phyloP scores from a whole-genome alignment of 257 asterid genomes.

The Petrea volubilis region DNA sequence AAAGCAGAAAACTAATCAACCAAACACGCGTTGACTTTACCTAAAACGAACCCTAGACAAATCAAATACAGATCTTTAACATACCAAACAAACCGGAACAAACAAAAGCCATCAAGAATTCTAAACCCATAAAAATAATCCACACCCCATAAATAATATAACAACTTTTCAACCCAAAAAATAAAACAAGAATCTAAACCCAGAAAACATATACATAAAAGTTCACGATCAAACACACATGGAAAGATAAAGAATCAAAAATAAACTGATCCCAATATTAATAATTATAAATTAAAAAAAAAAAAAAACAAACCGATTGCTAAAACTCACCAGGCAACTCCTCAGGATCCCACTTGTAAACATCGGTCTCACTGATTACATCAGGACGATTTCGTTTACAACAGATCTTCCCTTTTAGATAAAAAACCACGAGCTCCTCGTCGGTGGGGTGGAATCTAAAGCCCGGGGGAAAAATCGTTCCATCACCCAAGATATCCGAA shows the following conservation, averaged over 20 bases:
- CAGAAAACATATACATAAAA: background rate
- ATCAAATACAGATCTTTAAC: constrained; percentile 16
- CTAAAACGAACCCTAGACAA: background rate
- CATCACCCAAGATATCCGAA: constrained; percentile 36
- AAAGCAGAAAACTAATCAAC: background rate
- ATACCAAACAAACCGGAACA: background rate
- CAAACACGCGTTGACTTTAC: constrained; percentile 5
- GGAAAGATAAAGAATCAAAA: background rate
- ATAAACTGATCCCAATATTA: background rate
- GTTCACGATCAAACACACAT: constrained; percentile 12
- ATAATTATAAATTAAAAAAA: too few relatives aligned
- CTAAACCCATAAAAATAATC: constrained; percentile 3
- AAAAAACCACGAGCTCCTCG: constrained; percentile 77
- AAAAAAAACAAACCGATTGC: background rate
- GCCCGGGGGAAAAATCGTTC: constrained; percentile 65
- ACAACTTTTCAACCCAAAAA: background rate
- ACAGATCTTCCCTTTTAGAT: constrained; percentile 81
- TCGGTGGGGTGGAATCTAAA: constrained; percentile 94
- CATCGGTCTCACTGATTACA: constrained; percentile 71
- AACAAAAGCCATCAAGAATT: background rate
- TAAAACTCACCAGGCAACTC: constrained; percentile 71
- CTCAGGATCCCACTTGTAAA: constrained; percentile 88
- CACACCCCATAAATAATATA: background rate
- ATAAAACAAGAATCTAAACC: background rate
- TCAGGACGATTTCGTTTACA: constrained; percentile 46